phyloP scores from a whole-genome alignment of 768 basidiomycete species.

The Tricholoma sp. region DNA sequence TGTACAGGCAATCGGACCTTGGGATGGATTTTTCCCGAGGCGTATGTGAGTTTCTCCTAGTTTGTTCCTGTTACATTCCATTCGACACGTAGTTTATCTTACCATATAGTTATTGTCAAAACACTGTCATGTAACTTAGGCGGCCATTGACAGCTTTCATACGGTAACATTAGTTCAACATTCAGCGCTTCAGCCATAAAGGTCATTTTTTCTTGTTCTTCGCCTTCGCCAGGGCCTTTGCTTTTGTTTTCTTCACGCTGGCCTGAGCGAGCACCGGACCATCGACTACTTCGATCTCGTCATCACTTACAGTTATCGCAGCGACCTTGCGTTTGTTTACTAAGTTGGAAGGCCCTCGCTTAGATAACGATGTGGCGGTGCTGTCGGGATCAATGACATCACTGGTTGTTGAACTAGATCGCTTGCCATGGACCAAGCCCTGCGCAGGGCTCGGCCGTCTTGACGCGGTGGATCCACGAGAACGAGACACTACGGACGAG shows the following conservation, averaged over 20 bases:
- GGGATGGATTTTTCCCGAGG: slow-evolving; percentile 44
- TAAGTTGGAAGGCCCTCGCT: slow-evolving; percentile 16
- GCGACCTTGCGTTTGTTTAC: slow-evolving; percentile 54
- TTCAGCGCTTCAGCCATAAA: not conserved
- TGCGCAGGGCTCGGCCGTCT: slow-evolving; percentile 49
- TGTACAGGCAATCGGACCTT: slow-evolving; percentile 23
- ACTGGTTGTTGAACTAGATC: slow-evolving; percentile 38
- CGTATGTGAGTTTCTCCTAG: not conserved
- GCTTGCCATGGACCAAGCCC: slow-evolving; percentile 30
- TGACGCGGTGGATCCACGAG: slow-evolving; percentile 47
- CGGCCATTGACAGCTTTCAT: not conserved
- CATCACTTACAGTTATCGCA: slow-evolving; percentile 36
- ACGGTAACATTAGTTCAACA: not conserved
- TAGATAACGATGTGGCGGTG: slow-evolving; percentile 21
- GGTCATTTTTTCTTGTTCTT: slow-evolving; percentile 39
- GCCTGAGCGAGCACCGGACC: slow-evolving; percentile 30
- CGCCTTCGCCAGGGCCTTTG: slow-evolving; percentile 32
- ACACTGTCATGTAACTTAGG: not conserved
- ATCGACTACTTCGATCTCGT: slow-evolving; percentile 51
- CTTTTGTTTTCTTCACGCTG: slow-evolving; percentile 27
- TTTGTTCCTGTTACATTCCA: not conserved
- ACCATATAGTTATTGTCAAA: not conserved
- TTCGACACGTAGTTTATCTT: not conserved
- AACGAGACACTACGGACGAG: slow-evolving; percentile 38
- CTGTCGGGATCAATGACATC: slow-evolving; percentile 42